Conservation (phyloP, 1,284 basidiomycete species). For the Puccinia horiana region DNA sequence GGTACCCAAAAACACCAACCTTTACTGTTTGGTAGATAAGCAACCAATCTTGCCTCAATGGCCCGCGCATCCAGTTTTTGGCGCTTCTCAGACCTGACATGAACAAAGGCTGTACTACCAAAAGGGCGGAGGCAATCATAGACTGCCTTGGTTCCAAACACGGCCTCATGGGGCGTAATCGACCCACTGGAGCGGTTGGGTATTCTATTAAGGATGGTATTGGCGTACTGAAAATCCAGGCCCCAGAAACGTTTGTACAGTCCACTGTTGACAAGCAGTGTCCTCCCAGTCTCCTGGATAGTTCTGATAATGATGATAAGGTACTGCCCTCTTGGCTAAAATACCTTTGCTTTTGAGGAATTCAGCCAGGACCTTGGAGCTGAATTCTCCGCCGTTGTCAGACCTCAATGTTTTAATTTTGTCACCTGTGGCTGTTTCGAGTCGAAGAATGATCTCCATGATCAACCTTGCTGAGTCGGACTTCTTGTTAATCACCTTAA, state of each 20-base stretch:
- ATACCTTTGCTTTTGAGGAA: constrained; percentile 2
- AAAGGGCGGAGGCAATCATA: background rate
- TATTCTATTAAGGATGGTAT: background rate
- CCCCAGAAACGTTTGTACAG: constrained; percentile 2
- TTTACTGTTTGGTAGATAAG: background rate
- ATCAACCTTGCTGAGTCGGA: background rate
- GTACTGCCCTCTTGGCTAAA: background rate
- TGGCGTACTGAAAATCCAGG: background rate
- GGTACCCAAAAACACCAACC: constrained; percentile 26
- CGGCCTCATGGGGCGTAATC: constrained; percentile 6
- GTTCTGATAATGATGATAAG: background rate
- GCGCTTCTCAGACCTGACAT: background rate
- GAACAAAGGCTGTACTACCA: background rate
- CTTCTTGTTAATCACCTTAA: background rate
- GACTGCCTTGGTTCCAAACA: background rate
- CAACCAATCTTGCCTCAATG: background rate
- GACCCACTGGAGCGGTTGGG: background rate
- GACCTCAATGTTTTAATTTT: background rate
- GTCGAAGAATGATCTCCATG: background rate
- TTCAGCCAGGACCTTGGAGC: background rate
- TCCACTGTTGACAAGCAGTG: background rate
- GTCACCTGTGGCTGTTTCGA: background rate
- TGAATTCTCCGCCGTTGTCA: constrained; percentile 13
- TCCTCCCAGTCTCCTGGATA: constrained; percentile 6
- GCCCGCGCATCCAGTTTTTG: constrained; percentile 16